These are phyloP conservation scores for Gossypium thurberi DNA, from an alignment of 345 rosid genomes.

Conservation along the genomic window DNA sequence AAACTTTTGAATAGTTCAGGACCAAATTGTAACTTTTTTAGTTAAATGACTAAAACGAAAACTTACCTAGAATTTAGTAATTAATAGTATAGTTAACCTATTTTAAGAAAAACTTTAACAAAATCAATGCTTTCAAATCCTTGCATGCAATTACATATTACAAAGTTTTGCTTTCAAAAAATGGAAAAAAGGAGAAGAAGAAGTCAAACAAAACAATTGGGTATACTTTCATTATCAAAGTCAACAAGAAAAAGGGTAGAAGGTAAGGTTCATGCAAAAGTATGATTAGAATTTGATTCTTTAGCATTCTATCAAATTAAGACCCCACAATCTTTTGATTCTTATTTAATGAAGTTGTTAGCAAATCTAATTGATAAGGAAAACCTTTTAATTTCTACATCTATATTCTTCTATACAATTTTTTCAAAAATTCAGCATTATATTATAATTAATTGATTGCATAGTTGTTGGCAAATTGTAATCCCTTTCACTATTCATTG, in stretches of 20 bases:
- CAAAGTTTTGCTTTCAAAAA: not conserved
- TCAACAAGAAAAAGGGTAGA: not conserved
- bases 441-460: not conserved
- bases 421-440: not conserved
- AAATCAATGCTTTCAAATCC: not conserved
- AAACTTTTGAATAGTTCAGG: no score
- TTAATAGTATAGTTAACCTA: no score
- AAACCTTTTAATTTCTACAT: not conserved
- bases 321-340: not conserved
- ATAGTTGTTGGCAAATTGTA: not conserved
- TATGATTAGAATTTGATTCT: slow-evolving; percentile 7
- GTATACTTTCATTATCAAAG: slow-evolving; percentile 30
- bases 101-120: no score
- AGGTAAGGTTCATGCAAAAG: slow-evolving; percentile 5
- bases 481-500: not conserved
- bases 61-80: no score
- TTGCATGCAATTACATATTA: not conserved
- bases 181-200: not conserved
- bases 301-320: not conserved
- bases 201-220: slow-evolving; percentile 21
- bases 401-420: no score
- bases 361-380: not conserved
- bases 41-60: no score
- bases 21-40: no score
- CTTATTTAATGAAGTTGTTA: not conserved